phyloP scores from a whole-genome alignment of 225 moss, liverwort and hornwort genomes.

The Asterella californica region DNA sequence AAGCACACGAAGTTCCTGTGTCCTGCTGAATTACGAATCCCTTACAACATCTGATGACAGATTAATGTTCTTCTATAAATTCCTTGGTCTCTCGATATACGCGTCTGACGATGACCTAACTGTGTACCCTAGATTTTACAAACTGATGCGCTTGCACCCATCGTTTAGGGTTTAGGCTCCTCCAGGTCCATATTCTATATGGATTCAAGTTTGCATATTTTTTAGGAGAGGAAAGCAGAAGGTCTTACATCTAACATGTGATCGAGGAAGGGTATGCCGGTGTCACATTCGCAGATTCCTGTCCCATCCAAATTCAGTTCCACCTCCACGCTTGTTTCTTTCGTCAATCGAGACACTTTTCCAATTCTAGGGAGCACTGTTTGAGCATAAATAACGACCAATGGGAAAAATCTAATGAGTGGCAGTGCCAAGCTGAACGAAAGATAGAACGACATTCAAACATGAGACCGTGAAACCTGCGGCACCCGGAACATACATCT shows the following conservation, averaged over 20 bases:
- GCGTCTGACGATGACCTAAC: background rate
- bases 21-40: too few species aligned
- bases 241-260: slow-evolving; percentile 95
- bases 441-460: background rate
- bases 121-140: too few species aligned
- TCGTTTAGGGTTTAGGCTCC: background rate
- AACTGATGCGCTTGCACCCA: background rate
- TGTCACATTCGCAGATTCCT: slow-evolving; percentile 84
- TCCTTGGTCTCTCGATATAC: background rate
- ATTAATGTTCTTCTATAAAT: background rate
- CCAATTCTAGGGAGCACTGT: slow-evolving; percentile 41
- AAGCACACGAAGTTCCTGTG: too few species aligned
- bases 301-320: slow-evolving; percentile 82
- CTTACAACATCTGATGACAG: too few species aligned
- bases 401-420: background rate
- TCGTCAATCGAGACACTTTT: slow-evolving; percentile 75
- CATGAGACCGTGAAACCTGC: background rate
- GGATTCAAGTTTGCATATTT: background rate
- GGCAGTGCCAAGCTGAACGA: background rate
- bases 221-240: background rate
- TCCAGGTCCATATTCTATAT: background rate
- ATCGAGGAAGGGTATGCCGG: slow-evolving; percentile 89
- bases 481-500: background rate
- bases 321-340: slow-evolving; percentile 89
- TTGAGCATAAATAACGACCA: background rate